These are phyloP conservation scores for Phanerochaete carnosa DNA, from an alignment of 768 basidiomycete species.

Conservation along the genomic window DNA sequence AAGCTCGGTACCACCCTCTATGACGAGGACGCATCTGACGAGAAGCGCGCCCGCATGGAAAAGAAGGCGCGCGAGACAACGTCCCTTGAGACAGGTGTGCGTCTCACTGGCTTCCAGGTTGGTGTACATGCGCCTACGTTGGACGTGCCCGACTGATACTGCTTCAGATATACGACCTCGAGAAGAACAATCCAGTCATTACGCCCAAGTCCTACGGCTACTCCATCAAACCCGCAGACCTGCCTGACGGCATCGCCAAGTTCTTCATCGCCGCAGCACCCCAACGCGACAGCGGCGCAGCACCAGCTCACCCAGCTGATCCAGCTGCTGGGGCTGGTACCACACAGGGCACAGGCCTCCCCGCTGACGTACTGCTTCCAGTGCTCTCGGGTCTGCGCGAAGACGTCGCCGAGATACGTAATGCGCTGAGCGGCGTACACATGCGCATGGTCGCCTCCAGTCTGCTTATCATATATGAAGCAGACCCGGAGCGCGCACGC, in stretches of 20 bases:
- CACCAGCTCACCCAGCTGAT: neutral
- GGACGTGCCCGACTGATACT: neutral
- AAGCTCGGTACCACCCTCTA: conserved; percentile 93
- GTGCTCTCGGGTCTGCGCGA: conserved; percentile 54
- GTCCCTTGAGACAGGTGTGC: conserved; percentile 67
- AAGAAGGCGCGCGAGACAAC: conserved; percentile 69
- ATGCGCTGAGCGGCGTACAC: conserved; percentile 50
- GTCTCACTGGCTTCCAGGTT: conserved; percentile 91
- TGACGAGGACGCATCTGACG: conserved; percentile 59
- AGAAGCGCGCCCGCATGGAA: conserved; percentile 79
- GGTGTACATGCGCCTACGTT: conserved; percentile 16
- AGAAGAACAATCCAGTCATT: conserved; percentile 48
- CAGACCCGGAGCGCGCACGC: conserved; percentile 41
- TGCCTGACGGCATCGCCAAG: conserved; percentile 69
- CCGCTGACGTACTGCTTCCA: conserved; percentile 46
- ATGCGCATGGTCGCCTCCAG: conserved; percentile 82
- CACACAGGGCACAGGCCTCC: conserved; percentile 48
- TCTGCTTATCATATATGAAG: conserved; percentile 79
- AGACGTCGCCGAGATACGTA: conserved; percentile 49
- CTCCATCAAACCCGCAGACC: conserved; percentile 60
- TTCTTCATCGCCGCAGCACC: conserved; percentile 61
- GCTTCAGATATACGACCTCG: conserved; percentile 68
- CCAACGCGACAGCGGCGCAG: neutral
- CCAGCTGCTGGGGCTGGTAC: conserved; percentile 10
- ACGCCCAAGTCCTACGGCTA: conserved; percentile 81